phyloP scores from a whole-genome alignment of 2,329 filamentous ascomycete genomes.

The Blastomyces percursus region DNA sequence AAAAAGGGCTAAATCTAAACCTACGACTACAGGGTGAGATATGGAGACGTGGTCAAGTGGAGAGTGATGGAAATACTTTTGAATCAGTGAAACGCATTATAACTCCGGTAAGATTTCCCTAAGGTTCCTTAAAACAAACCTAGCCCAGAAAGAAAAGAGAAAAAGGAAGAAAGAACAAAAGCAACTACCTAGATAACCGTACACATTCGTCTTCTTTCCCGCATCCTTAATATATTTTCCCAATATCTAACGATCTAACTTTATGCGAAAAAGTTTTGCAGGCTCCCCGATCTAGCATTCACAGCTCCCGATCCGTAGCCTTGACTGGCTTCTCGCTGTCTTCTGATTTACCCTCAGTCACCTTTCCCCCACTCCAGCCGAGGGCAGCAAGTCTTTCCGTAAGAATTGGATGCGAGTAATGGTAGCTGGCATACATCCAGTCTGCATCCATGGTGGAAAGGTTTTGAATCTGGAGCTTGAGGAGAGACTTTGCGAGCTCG shows the following conservation, averaged over 20 bases:
- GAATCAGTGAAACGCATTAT: not conserved
- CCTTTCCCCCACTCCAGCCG: constrained; percentile 60
- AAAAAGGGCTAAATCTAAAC: constrained; percentile 29
- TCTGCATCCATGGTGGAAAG: constrained; percentile 98
- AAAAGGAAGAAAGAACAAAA: not conserved
- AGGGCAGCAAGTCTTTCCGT: constrained; percentile 86
- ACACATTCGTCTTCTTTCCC: not conserved
- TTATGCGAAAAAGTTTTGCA: not conserved
- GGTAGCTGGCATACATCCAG: constrained; percentile 96
- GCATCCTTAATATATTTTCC: not conserved
- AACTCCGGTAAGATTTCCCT: constrained; percentile 4
- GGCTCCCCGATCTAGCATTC: constrained; percentile 30
- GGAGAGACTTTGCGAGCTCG: constrained; percentile 74
- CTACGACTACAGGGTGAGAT: constrained; percentile 5
- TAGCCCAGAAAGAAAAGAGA: not conserved
- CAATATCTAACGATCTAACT: not conserved
- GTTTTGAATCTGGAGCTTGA: constrained; percentile 98
- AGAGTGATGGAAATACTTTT: not conserved
- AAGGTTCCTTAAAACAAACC: not conserved
- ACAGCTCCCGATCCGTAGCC: constrained; percentile 63
- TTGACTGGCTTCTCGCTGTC: constrained; percentile 53
- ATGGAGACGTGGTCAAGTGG: not conserved
- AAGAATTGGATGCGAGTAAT: constrained; percentile 95
- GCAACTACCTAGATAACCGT: not conserved
- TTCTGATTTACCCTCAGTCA: constrained; percentile 36